Conservation (phyloP, 2,329 filamentous ascomycete species). For the Teratosphaeria zuluensis region DNA sequence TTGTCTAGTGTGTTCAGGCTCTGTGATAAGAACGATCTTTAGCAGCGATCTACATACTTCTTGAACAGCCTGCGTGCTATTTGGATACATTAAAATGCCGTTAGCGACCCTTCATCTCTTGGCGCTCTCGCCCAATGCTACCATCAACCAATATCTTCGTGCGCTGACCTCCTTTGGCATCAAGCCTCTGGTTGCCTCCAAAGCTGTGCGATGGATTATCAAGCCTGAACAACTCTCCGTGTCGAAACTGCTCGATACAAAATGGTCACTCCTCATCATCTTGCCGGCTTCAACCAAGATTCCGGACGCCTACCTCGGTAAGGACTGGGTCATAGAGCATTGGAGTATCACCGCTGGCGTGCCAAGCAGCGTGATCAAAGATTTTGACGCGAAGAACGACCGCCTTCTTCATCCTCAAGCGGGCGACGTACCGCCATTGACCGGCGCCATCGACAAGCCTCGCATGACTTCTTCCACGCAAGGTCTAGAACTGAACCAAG, state of each 20-base stretch:
- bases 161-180: slow-evolving; percentile 26
- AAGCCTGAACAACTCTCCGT: slow-evolving; percentile 35
- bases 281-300: slow-evolving; percentile 22
- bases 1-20: too few relatives aligned
- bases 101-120: slow-evolving; percentile 40
- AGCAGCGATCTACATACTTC: too few relatives aligned
- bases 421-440: slow-evolving; percentile 28
- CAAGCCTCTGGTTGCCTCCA: slow-evolving; percentile 34
- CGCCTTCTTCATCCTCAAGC: slow-evolving; percentile 29
- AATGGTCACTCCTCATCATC: slow-evolving; percentile 43
- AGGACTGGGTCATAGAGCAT: slow-evolving; percentile 18
- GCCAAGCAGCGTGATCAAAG: slow-evolving; percentile 33
- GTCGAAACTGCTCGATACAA: slow-evolving; percentile 31
- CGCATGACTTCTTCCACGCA: slow-evolving; percentile 32
- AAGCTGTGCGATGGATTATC: slow-evolving; percentile 42
- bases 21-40: too few relatives aligned
- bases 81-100: slow-evolving; percentile 31
- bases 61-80: neutral
- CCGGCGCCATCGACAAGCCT: slow-evolving; percentile 22
- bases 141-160: slow-evolving; percentile 31
- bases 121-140: slow-evolving; percentile 26
- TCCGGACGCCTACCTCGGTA: slow-evolving; percentile 12
- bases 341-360: slow-evolving; percentile 33
- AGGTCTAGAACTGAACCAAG: slow-evolving; percentile 45
- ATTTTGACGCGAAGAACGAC: slow-evolving; percentile 27